Evolutionary conservation across 805 yeast genomes (phyloP), one percentile per base, ranked within the genome.

Genomic region (Wickerhamomyces rabaulensis): DNA sequence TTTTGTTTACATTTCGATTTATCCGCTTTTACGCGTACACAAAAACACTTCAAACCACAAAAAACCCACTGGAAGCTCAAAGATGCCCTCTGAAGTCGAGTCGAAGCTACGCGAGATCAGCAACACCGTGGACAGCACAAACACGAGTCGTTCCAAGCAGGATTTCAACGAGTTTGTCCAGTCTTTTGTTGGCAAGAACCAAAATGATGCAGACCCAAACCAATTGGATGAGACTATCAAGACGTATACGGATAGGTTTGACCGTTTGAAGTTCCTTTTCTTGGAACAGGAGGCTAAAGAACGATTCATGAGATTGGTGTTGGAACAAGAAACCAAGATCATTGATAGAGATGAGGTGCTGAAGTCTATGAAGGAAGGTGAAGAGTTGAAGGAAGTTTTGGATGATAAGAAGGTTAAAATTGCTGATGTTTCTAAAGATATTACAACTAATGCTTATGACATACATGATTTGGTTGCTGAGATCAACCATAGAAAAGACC

Each of bases 241-340:
- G 57, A 46, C 38, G 12, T 57, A 54, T 36, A 50, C 42, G 12
- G 54, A 51, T 4, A 35, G 73, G 22, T 76, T 77, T 48, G 73
- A 76, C 16, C 74, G 82, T 48, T 66, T 84, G 38, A 80, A 82
- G 54, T 82, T 82, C 51, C 75, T 81, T 46, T 85, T 80, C 57
- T 60, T 83, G 38, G 92, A 85, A 59, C 86, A 83, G 55, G 90
- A 83, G 51, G 75, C 89, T 4, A 77, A 85, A 51, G 87, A 83
- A 52, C 75, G 78, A 60, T 84, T 85, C 61, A 64, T 85, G 33
- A 64, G 85, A 33, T 66, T 69, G 23, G 64, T 84, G 9, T 65
- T 79, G 12, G 68, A 63, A 44, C 60, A 63, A 45, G 54, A 64
- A 31, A 55, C 58, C 1, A 44, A 50, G 31, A 51, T 54, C 26